These are phyloP conservation scores for Penicillium mononematosum DNA, from an alignment of 495 filamentous ascomycete species.

Conservation along the genomic window DNA sequence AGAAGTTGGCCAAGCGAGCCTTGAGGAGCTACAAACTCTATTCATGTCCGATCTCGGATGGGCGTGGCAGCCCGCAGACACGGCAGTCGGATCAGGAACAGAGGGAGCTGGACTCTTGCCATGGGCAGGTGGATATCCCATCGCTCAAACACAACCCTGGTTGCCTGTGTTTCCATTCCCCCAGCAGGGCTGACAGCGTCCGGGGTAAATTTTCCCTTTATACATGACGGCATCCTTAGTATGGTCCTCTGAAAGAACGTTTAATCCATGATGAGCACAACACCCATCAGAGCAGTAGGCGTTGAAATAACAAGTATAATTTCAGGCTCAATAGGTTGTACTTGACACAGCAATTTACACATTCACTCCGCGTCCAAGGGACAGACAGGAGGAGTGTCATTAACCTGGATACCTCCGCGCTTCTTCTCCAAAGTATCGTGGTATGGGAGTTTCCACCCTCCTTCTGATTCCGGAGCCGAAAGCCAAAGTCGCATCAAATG, in stretches of 20 bases:
- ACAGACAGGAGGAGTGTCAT: slow-evolving; percentile 61
- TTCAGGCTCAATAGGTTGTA: not conserved
- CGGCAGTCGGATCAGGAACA: slow-evolving; percentile 30
- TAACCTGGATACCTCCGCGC: slow-evolving; percentile 77
- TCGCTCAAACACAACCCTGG: slow-evolving; percentile 27
- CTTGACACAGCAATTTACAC: not conserved
- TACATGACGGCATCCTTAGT: too few relatives aligned
- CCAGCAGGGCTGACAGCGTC: slow-evolving; percentile 17
- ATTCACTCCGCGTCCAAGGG: slow-evolving; percentile 65
- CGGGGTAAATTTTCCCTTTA: not conserved
- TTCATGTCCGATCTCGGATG: slow-evolving; percentile 38
- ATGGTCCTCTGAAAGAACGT: not conserved
- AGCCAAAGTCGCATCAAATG: slow-evolving; percentile 80
- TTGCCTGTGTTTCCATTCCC: slow-evolving; percentile 32
- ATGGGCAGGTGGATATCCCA: slow-evolving; percentile 31
- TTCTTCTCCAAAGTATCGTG: slow-evolving; percentile 72
- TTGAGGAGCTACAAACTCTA: slow-evolving; percentile 30
- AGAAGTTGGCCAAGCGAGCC: slow-evolving; percentile 18
- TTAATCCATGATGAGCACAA: too few relatives aligned
- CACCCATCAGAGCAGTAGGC: too few relatives aligned
- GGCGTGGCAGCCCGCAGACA: slow-evolving; percentile 38
- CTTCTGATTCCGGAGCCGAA: slow-evolving; percentile 69
- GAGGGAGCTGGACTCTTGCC: slow-evolving; percentile 29
- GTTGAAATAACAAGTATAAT: not conserved
- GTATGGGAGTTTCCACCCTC: slow-evolving; percentile 77